Percentiles rank a stretch among this genome's conserved stretches.
Conservation (phyloP, 148 eudicot genomes). For the Rhododendron kiyosumense region DNA sequence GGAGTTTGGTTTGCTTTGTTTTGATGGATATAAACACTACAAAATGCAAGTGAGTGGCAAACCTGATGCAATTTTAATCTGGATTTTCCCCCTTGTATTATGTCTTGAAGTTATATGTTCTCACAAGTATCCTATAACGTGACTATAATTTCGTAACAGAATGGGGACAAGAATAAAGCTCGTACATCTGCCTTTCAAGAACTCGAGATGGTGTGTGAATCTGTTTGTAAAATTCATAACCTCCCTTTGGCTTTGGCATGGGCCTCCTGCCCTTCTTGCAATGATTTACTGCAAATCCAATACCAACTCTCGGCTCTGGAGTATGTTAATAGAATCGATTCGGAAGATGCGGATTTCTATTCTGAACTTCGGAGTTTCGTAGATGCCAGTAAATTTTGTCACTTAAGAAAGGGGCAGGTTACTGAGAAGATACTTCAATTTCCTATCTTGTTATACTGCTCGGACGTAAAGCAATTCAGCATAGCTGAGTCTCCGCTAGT, state of each 20-base stretch:
- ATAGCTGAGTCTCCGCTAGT: slow-evolving; percentile 25
- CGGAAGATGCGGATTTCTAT: no score
- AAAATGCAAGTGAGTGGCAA: no score
- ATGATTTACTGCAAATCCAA: not conserved
- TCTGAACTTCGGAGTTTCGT: no score
- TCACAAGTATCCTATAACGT: no score
- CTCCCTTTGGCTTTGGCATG: not conserved
- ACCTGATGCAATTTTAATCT: no score
- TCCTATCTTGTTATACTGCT: not conserved
- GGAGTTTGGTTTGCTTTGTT: no score
- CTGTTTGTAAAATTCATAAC: not conserved
- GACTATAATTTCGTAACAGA: not conserved
- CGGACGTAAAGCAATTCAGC: slow-evolving; percentile 17
- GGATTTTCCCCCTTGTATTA: no score
- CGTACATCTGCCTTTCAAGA: not conserved
- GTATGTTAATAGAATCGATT: not conserved
- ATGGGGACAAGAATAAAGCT: no score
- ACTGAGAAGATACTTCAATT: slow-evolving; percentile 12
- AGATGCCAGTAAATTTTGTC: not conserved
- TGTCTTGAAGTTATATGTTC: no score
- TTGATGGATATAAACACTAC: no score
- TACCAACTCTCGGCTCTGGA: not conserved
- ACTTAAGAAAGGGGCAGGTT: slow-evolving; percentile 17
- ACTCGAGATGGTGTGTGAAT: not conserved
- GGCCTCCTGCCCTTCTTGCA: not conserved